Evolutionary conservation across 371 early-diverging fungal species (phyloP).

Genomic region (Zychaea mexicana): DNA sequence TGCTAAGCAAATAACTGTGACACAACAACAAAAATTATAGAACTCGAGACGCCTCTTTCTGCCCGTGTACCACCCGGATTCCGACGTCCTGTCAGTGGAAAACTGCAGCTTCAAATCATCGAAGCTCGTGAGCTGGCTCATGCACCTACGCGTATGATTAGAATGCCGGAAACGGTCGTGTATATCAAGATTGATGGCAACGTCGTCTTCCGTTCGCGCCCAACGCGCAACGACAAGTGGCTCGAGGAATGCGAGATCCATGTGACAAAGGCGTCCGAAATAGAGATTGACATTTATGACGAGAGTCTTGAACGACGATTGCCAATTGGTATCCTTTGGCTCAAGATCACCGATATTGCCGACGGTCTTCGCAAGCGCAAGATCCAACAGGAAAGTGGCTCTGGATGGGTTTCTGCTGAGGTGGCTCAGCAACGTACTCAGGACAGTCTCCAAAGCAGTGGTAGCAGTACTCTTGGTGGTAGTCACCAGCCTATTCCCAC

Average conservation of each 20-base stretch:
- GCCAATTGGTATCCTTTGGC: constrained; percentile 82
- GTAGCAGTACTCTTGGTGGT: too few relatives aligned
- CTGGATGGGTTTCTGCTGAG: constrained; percentile 54
- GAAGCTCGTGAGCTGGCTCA: constrained; percentile 72
- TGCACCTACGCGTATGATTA: constrained; percentile 63
- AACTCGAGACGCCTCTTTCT: constrained; percentile 46
- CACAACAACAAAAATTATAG: too few relatives aligned
- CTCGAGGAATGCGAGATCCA: constrained; percentile 83
- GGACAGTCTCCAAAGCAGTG: not conserved
- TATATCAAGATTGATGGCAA: constrained; percentile 87
- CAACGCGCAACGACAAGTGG: constrained; percentile 75
- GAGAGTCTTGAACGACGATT: constrained; percentile 66
- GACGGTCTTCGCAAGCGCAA: constrained; percentile 77
- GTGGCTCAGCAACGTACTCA: constrained; percentile 37
- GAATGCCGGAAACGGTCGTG: constrained; percentile 60
- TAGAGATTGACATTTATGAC: constrained; percentile 88
- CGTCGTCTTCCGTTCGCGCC: constrained; percentile 74
- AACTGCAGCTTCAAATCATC: constrained; percentile 67
- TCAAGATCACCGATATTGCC: constrained; percentile 80
- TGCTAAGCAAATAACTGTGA: not conserved
- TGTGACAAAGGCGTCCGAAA: constrained; percentile 88
- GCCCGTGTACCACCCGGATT: constrained; percentile 66
- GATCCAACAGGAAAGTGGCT: constrained; percentile 59
- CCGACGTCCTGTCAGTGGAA: constrained; percentile 78
- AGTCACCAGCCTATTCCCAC: constrained; percentile 15